Base-by-base conservation (phyloP, 2,329 filamentous ascomycete species). In the Beauveria sp. region DNA sequence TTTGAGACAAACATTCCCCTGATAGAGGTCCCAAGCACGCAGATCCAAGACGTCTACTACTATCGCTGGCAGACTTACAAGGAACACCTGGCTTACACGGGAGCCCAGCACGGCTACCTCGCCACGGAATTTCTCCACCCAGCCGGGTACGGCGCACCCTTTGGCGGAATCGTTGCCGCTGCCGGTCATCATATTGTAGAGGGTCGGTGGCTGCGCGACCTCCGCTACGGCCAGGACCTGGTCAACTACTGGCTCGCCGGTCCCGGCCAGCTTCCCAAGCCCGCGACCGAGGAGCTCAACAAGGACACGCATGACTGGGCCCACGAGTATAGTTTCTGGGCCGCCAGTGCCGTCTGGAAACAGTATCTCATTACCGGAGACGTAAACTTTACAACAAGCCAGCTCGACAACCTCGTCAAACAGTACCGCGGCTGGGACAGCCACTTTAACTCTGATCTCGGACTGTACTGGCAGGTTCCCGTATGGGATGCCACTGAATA, bases 401-500 rank as follows among this genome's bases (percentile, higher is more conserved):
- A 78, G 60, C 69, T 79, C 6, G 67, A 73, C 41, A 75, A 77
- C 59, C 71, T 79, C 68, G 65, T 75, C 44, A 68, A 69, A 18
- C 67, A 73, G 43, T 78, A 72, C 67, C 66, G 73, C 57, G 64
- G 71, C 24, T 78, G 76, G 76, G 71, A 77, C 62, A 66, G 64
- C 22, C 70, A 70, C 26, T 72, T 70, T 44, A 70, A 77, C 63
- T 64, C 65, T 7, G 62, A 62, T 0, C 71, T 70, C 18, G 75
- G 75, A 1, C 66, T 79, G 5, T 79, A 78, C 63, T 76, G 75
- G 65, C 73, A 74, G 47, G 71, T 72, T 28, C 76, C 76, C 1
- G 71, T 77, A 3, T 75, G 71, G 68, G 77, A 79, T 61, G 75
- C 76, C 20, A 75, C 77, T 43, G 76, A 79, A 65, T 78, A 73